Evolutionary conservation across 1,284 basidiomycete genomes (phyloP), one percentile per base, ranked within the genome.

Genomic region (Apiotrichum brassicae): DNA sequence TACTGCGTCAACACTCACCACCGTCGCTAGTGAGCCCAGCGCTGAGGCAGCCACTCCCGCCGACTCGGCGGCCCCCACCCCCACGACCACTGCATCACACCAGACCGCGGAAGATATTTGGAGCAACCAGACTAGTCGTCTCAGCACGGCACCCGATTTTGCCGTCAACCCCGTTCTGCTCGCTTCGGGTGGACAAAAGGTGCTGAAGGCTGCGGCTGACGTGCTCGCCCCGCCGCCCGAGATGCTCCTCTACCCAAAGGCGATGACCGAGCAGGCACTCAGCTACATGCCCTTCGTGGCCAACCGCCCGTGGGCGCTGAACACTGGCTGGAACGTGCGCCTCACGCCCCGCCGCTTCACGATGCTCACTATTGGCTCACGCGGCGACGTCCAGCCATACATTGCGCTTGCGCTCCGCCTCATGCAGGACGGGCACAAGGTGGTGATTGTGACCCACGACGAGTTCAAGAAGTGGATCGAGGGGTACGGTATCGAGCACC

Each of bases 401-500:
- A 76, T 77, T 43, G 76, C 76, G 6, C 61, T 77, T 28, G 61
- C 59, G 3, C 46, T 74, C 39, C 58, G 71, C 12, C 64, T 82
- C 42, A 75, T 75, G 73, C 73, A 72, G 57, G 76, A 81, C 52
- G 79, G 79, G 1, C 82, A 84, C 58, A 66, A 65, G n/a, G 64
- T 66, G 14, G 58, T 63, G 7, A 82, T 84, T 43, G 79, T 82
- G 7, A 82, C 82, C 13, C 82, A 84, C 66, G 65, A 76, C 52
- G 81, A 84, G 62, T 84, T 82, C 64, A 78, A 79, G 60, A 61
- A 60, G 4, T 83, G 80, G 81, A 72, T 82, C 30, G 76, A 80
- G 58, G 76, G 80, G 5, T 84, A 81, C 64, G 85, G 82, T 3
- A 79, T 88, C 54, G 76, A 76, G 40, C 85, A 87, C 68, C 75